A percentile compares a stretch with the other conserved stretches of the same genome.
These are phyloP conservation scores for Akanthomyces lecanii DNA, from an alignment of 2,329 filamentous ascomycete genomes.

Conservation along the genomic window DNA sequence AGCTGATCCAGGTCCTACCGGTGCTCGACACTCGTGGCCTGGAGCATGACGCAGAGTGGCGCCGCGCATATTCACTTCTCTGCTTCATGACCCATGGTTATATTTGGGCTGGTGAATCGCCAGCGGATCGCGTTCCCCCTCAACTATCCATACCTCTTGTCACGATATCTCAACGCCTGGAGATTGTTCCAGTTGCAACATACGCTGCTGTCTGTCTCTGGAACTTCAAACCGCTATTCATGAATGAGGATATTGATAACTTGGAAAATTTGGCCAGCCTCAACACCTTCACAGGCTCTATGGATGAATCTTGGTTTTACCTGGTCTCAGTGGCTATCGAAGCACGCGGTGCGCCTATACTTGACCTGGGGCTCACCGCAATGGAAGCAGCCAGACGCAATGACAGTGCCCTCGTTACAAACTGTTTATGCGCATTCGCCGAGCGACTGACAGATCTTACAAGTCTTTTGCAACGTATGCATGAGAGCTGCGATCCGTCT, in stretches of 20 bases:
- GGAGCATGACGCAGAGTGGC: slow-evolving; percentile 83
- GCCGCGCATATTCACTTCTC: slow-evolving; percentile 84
- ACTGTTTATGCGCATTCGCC: slow-evolving; percentile 75
- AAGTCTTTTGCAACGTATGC: slow-evolving; percentile 77
- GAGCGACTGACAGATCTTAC: slow-evolving; percentile 84
- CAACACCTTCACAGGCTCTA: slow-evolving; percentile 85
- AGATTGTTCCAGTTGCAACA: slow-evolving; percentile 88
- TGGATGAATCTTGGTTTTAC: slow-evolving; percentile 99
- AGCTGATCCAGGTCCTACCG: slow-evolving; percentile 74
- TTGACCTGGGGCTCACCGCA: slow-evolving; percentile 84
- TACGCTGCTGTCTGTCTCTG: slow-evolving; percentile 90
- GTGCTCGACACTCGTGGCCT: slow-evolving; percentile 79
- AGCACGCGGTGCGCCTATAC: slow-evolving; percentile 79
- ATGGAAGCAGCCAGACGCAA: slow-evolving; percentile 72
- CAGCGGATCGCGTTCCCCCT: slow-evolving; percentile 73
- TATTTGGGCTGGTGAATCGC: slow-evolving; percentile 88
- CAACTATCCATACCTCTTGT: slow-evolving; percentile 80
- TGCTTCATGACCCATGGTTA: slow-evolving; percentile 92
- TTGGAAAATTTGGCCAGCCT: slow-evolving; percentile 86
- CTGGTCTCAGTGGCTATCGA: slow-evolving; percentile 94
- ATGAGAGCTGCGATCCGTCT: slow-evolving; percentile 89
- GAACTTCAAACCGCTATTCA: slow-evolving; percentile 94
- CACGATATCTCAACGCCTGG: slow-evolving; percentile 69
- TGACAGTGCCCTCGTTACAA: slow-evolving; percentile 67
- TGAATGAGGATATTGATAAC: slow-evolving; percentile 73